Percentiles rank a stretch among this genome's conserved stretches.
Conservation (phyloP, 2,329 filamentous ascomycete genomes). For the Zymoseptoria crescenta region DNA sequence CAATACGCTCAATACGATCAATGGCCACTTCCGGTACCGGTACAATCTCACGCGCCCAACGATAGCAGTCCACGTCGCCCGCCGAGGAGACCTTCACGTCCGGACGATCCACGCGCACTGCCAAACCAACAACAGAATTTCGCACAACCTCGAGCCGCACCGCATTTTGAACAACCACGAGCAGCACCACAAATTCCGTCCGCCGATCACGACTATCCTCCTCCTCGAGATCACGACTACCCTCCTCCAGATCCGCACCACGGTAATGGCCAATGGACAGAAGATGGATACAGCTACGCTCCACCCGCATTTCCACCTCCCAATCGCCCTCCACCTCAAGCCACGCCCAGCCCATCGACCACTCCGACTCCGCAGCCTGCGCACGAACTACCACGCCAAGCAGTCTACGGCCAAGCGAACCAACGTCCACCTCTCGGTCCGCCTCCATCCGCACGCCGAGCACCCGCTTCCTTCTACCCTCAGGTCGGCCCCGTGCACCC, state of each 20-base stretch:
- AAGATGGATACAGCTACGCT: conserved; percentile 22
- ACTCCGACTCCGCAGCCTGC: conserved; percentile 1
- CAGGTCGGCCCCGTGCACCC: conserved; percentile 42
- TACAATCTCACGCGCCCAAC: conserved; percentile 2
- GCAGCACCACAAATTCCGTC: conserved; percentile 11
- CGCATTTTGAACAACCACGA: conserved; percentile 11
- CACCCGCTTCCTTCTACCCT: conserved; percentile 43
- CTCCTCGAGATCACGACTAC: no score
- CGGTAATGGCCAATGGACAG: conserved; percentile 24
- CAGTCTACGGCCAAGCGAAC: conserved; percentile 22
- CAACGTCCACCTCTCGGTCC: conserved; percentile 39
- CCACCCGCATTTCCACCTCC: conserved; percentile 17
- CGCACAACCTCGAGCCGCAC: conserved; percentile 9
- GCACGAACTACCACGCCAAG: conserved; percentile 25
- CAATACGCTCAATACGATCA: conserved; percentile 15
- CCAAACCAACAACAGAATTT: neutral
- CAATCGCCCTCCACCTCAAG: conserved; percentile 10
- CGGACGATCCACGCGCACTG: conserved; percentile 10
- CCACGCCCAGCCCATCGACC: neutral
- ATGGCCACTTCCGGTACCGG: conserved; percentile 20
- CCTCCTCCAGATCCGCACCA: conserved; percentile 23
- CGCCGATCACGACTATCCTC: conserved; percentile 12
- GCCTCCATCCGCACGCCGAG: conserved; percentile 41
- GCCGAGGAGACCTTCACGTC: conserved; percentile 24
- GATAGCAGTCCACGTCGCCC: conserved; percentile 14